Conservation (phyloP, 2,329 filamentous ascomycete species). For the Gaeumannomyces sp. region DNA sequence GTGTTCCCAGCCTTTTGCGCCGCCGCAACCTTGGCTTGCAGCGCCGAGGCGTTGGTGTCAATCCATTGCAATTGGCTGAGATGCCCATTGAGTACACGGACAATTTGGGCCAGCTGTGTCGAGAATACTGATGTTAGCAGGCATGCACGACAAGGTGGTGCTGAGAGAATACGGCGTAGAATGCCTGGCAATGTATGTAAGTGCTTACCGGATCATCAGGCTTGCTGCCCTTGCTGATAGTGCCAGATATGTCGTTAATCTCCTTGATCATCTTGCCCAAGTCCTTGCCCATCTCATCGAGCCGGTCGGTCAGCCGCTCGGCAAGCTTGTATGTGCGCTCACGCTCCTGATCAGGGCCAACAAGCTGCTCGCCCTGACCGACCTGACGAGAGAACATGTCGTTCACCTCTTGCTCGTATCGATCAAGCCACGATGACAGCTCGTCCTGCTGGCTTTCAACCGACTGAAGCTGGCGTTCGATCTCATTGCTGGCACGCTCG, state of each 20-base stretch:
- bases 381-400: constrained; percentile 77
- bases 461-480: constrained; percentile 81
- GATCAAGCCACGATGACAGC: constrained; percentile 78
- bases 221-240: constrained; percentile 82
- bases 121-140: neutral
- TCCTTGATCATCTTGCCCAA: constrained; percentile 96
- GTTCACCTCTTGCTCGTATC: constrained; percentile 88
- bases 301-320: constrained; percentile 81
- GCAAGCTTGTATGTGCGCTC: constrained; percentile 95
- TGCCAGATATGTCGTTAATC: constrained; percentile 89
- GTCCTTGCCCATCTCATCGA: constrained; percentile 92
- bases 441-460: constrained; percentile 94
- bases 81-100: constrained; percentile 89
- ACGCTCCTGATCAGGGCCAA: constrained; percentile 89
- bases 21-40: constrained; percentile 75
- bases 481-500: constrained; percentile 85
- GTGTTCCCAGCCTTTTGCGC: constrained; percentile 74
- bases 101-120: constrained; percentile 82
- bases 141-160: neutral
- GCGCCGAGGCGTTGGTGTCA: constrained; percentile 72
- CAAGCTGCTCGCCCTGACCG: constrained; percentile 66
- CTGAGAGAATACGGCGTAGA: neutral
- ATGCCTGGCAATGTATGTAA: neutral
- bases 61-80: constrained; percentile 90
- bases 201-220: constrained; percentile 74